Conservation (phyloP, 2,329 filamentous ascomycete species). For the Gnomoniopsis sp. region DNA sequence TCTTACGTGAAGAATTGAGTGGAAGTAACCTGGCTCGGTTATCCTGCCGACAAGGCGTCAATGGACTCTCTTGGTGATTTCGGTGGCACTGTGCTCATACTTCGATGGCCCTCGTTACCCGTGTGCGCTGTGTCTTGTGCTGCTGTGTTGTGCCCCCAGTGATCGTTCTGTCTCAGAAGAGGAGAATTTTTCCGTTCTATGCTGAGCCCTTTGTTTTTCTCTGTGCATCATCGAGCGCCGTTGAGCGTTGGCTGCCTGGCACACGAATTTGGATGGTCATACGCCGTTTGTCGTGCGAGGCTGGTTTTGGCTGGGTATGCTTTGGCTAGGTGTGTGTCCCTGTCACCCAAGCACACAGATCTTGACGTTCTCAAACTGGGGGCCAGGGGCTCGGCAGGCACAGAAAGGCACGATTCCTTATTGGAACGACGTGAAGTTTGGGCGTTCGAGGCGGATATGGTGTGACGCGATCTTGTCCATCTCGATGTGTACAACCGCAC, state of each 20-base stretch:
- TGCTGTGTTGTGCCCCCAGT: not conserved
- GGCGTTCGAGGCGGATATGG: constrained; percentile 6
- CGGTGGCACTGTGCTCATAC: not conserved
- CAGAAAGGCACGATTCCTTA: not conserved
- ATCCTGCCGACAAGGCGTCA: constrained; percentile 5
- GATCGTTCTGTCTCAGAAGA: constrained; percentile 1
- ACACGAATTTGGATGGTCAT: constrained; percentile 1
- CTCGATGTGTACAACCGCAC: constrained; percentile 10
- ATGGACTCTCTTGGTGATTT: constrained; percentile 11
- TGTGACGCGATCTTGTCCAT: constrained; percentile 15
- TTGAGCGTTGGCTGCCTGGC: not conserved
- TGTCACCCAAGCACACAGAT: not conserved
- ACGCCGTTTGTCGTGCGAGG: constrained; percentile 4
- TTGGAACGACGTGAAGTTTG: not conserved
- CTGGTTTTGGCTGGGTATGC: not conserved
- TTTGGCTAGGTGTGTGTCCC: not conserved
- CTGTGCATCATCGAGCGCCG: constrained; percentile 12
- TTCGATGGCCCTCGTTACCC: not conserved
- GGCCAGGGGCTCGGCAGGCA: constrained; percentile 2
- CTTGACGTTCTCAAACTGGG: not conserved
- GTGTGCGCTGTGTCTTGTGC: not conserved
- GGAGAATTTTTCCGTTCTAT: not conserved
- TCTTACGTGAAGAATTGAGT: constrained; percentile 1
- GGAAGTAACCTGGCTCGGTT: constrained; percentile 1
- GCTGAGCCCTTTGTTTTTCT: constrained; percentile 5